Evolutionary conservation across 2,329 filamentous ascomycete genomes (phyloP).

Genomic region (Trichoderma hamatum): DNA sequence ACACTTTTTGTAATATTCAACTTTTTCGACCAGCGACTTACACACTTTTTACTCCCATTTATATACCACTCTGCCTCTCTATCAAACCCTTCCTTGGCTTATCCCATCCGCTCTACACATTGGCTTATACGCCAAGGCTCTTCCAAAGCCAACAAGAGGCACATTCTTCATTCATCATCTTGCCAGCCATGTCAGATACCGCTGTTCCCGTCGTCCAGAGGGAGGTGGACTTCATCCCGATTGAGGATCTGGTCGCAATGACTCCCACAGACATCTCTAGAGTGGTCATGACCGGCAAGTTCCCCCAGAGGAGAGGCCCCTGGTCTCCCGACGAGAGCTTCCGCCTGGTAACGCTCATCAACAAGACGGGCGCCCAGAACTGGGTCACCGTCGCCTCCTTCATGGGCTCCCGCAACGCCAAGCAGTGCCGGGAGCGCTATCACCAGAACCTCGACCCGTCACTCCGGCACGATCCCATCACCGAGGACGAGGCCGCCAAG

Average conservation of each 20-base stretch:
- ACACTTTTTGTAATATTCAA: not conserved
- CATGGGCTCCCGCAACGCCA: slow-evolving; percentile 78
- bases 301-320: slow-evolving; percentile 62
- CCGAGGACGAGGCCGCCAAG: slow-evolving; percentile 66
- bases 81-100: not conserved
- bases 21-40: not conserved
- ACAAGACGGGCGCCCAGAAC: slow-evolving; percentile 74
- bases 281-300: not conserved
- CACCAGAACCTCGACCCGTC: slow-evolving; percentile 87
- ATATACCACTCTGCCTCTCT: not conserved
- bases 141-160: not conserved
- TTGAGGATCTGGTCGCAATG: not conserved
- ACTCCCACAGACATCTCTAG: not conserved
- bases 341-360: slow-evolving; percentile 70
- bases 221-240: slow-evolving; percentile 14
- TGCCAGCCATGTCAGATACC: not conserved
- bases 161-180: not conserved
- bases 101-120: not conserved
- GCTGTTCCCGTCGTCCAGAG: not conserved
- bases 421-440: slow-evolving; percentile 93
- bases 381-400: slow-evolving; percentile 85
- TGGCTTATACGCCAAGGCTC: not conserved
- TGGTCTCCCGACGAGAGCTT: slow-evolving; percentile 81
- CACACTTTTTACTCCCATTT: not conserved
- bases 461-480: slow-evolving; percentile 74